Evolutionary conservation across 2,329 filamentous ascomycete species (phyloP), one percentile per base, ranked within the genome.

Genomic region (Trichothecium roseum): DNA sequence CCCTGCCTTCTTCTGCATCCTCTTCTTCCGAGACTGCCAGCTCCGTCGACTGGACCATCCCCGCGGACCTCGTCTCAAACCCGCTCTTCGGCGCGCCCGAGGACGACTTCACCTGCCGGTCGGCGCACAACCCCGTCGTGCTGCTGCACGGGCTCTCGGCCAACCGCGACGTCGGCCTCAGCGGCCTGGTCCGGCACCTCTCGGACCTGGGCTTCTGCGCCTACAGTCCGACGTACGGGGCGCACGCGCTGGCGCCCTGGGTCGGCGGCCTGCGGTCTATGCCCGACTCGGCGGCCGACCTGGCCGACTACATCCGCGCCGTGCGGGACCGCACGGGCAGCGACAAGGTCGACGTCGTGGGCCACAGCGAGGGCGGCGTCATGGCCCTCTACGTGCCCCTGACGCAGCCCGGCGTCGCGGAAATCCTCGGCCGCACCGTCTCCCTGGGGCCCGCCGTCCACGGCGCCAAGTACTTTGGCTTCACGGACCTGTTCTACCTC

Each of bases 391-490:
- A 41, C 30, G 30, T 34, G 18, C 36, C 39, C 20, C 35, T 38
- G 31, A 35, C 32, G 16, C 31, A 38, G 32, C 10, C 18, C 5
- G 36, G 36, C 18, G 35, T 38, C 26, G 26, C 31, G 8, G 36
- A 38, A 3, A 35, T 38, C 5, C 31, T 38, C 9, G 36, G 35
- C n/a, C 36, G 30, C 18, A 34, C 28, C 31, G 18, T 38, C 18
- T 31, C 36, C 12, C 31, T 38, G 6, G 37, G 37, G 5, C 37
- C 37, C 14, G 33, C 37, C 7, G 16, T 36, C 16, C 38, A 40
- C 27, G 38, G 38, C 14, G 38, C 38, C 14, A 12, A 37, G 35
- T 40, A 40, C 35, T 40, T 26, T 18, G 38, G 38, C 27, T 37
- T 37, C 35, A 40, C 38, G 3, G 38, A 40, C 12, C 18, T 40